Conservation (phyloP, 1,284 basidiomycete species). For the Cryptococcus floricola region DNA sequence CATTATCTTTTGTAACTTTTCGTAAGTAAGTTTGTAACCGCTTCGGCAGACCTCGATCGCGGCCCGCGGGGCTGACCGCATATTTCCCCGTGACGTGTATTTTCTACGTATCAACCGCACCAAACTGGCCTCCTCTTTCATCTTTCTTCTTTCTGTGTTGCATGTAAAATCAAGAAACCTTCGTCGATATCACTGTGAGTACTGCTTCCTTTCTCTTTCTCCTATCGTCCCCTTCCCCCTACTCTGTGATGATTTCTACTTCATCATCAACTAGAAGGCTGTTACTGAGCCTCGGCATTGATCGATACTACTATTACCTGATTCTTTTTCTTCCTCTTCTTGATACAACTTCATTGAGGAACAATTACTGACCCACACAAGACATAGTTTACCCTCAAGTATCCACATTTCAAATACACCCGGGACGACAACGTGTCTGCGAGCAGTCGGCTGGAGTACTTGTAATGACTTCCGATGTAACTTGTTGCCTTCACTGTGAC, state of each 20-base stretch:
- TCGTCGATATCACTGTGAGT: not conserved
- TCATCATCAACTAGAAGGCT: conserved; percentile 12
- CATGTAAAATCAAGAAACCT: not conserved
- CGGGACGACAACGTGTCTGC: no score
- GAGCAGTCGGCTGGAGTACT: no score
- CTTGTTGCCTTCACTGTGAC: no score
- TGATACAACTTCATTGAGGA: not conserved
- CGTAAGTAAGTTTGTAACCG: no score
- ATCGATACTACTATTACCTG: conserved; percentile 3
- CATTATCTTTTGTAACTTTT: no score
- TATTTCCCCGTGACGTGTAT: no score
- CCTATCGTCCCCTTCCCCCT: not conserved
- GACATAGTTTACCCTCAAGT: not conserved
- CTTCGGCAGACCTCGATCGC: no score
- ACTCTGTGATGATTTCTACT: not conserved
- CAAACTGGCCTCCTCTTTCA: no score
- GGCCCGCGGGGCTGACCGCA: no score
- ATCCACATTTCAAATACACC: no score
- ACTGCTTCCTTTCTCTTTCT: not conserved
- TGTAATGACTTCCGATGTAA: no score
- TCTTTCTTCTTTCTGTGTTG: not conserved
- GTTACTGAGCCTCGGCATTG: conserved; percentile 8
- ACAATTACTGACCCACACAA: not conserved
- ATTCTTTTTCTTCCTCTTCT: not conserved
- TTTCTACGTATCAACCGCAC: no score